Evolutionary conservation across 306 rosid genomes (phyloP).

Genomic region (Mimosa bimucronata): DNA sequence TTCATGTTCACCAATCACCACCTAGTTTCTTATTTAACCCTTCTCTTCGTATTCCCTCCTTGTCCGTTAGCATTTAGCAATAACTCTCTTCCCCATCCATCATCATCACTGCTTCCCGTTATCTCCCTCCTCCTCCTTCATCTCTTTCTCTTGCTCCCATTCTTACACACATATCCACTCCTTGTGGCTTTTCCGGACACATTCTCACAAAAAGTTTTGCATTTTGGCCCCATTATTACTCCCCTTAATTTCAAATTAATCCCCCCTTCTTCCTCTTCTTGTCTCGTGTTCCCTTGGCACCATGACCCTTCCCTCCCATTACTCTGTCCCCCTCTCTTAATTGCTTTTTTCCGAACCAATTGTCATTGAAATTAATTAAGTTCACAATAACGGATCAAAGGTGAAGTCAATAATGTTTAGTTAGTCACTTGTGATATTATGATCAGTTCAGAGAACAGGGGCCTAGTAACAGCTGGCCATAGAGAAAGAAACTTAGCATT

Average conservation of each 20-base stretch:
- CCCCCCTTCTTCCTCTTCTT: slow-evolving; percentile 22
- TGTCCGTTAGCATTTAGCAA: background rate
- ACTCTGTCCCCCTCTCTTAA: slow-evolving; percentile 38
- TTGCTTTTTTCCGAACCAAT: background rate
- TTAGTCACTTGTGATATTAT: background rate
- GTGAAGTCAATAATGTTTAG: background rate
- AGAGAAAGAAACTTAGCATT: background rate
- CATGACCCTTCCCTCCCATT: slow-evolving; percentile 43
- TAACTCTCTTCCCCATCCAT: too few species aligned
- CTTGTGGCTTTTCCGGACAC: slow-evolving; percentile 43
- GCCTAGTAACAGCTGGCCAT: background rate
- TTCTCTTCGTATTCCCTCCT: background rate
- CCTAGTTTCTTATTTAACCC: background rate
- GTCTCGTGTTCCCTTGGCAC: slow-evolving; percentile 62
- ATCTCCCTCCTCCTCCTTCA: background rate
- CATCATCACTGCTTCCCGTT: too few species aligned
- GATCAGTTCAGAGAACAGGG: background rate
- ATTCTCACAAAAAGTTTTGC: background rate
- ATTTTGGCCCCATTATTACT: slow-evolving; percentile 14
- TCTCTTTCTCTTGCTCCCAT: slow-evolving; percentile 35
- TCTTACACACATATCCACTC: slow-evolving; percentile 39
- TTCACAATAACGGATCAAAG: background rate
- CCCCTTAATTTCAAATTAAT: slow-evolving; percentile 21
- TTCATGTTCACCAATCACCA: background rate
- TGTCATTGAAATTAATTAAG: too few species aligned